Evolutionary conservation across 352 stramenopile species (phyloP).

Genomic region (Elongisporangium prolatum): DNA sequence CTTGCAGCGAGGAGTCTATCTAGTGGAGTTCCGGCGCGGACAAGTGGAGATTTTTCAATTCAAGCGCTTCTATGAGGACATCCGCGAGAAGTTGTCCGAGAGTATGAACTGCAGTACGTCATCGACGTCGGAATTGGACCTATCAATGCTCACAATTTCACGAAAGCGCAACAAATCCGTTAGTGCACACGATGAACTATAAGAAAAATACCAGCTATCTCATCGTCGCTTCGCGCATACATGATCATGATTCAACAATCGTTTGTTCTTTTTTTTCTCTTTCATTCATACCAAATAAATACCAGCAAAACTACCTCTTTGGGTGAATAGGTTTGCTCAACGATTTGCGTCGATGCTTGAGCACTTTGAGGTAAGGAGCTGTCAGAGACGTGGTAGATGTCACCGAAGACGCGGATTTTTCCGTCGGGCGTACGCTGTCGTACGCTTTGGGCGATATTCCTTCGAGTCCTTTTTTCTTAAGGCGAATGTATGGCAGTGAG

Average conservation of each 20-base stretch:
- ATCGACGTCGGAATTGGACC: slow-evolving; percentile 17
- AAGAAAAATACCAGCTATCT: background rate
- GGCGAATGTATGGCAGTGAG: slow-evolving; percentile 60
- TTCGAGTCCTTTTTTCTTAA: slow-evolving; percentile 43
- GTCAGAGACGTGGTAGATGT: slow-evolving; percentile 14
- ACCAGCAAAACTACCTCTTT: background rate
- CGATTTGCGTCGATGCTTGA: slow-evolving; percentile 51
- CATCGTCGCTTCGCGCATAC: background rate
- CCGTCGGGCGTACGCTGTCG: background rate
- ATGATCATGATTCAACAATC: background rate
- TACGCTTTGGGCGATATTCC: background rate
- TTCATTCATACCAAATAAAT: background rate
- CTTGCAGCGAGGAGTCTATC: slow-evolving; percentile 74
- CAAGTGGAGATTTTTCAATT: slow-evolving; percentile 86
- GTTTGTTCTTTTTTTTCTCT: background rate
- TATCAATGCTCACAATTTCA: background rate
- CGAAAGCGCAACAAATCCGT: slow-evolving; percentile 71
- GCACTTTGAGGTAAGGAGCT: slow-evolving; percentile 68
- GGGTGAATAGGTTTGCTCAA: background rate
- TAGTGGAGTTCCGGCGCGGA: slow-evolving; percentile 74
- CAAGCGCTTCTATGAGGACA: slow-evolving; percentile 84
- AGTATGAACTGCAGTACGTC: slow-evolving; percentile 23
- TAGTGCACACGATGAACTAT: slow-evolving; percentile 13
- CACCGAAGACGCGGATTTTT: slow-evolving; percentile 12
- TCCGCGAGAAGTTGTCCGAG: slow-evolving; percentile 58